Percentiles rank a stretch among this genome's conserved stretches.
These are phyloP conservation scores for Zygoascus flipseniorum DNA, from an alignment of 805 yeast species.

Conservation along the genomic window DNA sequence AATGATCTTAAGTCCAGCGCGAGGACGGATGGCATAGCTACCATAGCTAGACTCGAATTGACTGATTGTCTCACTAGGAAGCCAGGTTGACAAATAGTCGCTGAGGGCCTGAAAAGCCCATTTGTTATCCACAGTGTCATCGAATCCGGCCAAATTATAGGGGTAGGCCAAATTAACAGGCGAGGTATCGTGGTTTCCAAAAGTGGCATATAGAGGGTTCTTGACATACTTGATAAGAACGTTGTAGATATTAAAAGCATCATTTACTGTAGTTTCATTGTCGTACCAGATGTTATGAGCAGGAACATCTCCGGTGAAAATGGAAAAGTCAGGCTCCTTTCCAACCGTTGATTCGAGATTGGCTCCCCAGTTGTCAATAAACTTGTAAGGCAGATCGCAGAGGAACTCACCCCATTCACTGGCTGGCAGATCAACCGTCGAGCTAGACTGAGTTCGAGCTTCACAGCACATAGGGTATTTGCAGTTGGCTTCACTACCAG, in stretches of 20 bases:
- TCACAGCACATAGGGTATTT: constrained; percentile 4
- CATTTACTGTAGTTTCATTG: background rate
- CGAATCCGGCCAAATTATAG: background rate
- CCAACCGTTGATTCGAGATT: background rate
- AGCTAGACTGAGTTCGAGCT: background rate
- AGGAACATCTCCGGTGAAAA: constrained; percentile 1
- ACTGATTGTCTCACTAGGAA: background rate
- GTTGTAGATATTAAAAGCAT: background rate
- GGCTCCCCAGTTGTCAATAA: background rate
- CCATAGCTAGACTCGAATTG: background rate
- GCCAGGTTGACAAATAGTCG: background rate
- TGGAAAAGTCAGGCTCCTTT: background rate
- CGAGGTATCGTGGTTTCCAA: constrained; percentile 1
- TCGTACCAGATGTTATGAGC: constrained; percentile 1
- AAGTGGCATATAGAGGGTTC: constrained; percentile 1
- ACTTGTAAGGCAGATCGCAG: background rate
- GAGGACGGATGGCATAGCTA: background rate
- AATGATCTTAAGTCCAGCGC: background rate
- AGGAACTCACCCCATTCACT: background rate
- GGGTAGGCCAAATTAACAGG: background rate
- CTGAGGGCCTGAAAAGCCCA: constrained; percentile 1
- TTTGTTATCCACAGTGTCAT: background rate
- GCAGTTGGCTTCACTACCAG: constrained; percentile 1
- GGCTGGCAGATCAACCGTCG: background rate
- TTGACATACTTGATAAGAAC: background rate